These are phyloP conservation scores for Buxus sempervirens DNA, from an alignment of 164 flowering plant species.

Conservation along the genomic window DNA sequence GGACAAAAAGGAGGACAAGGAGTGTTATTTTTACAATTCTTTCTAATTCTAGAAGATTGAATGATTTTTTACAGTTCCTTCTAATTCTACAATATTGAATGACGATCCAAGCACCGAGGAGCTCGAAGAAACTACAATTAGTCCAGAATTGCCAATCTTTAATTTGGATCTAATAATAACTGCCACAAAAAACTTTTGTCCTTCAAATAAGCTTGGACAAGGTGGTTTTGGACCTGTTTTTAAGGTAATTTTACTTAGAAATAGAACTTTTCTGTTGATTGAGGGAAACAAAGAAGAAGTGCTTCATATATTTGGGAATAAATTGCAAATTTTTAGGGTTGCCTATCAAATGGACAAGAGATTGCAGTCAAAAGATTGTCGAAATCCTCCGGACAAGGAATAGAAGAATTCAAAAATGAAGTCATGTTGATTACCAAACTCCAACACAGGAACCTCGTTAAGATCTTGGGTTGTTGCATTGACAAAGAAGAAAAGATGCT, in stretches of 20 bases:
- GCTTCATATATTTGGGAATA: no score
- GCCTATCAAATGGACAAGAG: background rate
- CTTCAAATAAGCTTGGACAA: conserved; percentile 50
- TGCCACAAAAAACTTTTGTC: conserved; percentile 37
- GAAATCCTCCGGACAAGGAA: conserved; percentile 60
- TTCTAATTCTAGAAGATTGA: background rate
- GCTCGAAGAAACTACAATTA: conserved; percentile 8
- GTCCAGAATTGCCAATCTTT: conserved; percentile 18
- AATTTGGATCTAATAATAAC: conserved; percentile 15
- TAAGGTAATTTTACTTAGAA: conserved; percentile 36
- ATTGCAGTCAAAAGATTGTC: background rate
- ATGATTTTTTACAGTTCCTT: background rate
- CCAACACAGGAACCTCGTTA: conserved; percentile 10
- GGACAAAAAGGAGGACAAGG: no score
- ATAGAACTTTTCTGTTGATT: no score
- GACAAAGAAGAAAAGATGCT: conserved; percentile 7
- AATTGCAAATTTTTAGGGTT: background rate
- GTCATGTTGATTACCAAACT: conserved; percentile 43
- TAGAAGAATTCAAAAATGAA: conserved; percentile 66
- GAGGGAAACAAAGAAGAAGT: no score
- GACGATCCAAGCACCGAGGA: background rate
- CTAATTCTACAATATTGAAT: background rate
- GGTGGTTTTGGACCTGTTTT: conserved; percentile 81
- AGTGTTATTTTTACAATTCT: no score
- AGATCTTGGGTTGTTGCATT: conserved; percentile 3